These are phyloP conservation scores for Triticum urartu DNA, from an alignment of 176 grass and related monocot species.

Conservation along the genomic window DNA sequence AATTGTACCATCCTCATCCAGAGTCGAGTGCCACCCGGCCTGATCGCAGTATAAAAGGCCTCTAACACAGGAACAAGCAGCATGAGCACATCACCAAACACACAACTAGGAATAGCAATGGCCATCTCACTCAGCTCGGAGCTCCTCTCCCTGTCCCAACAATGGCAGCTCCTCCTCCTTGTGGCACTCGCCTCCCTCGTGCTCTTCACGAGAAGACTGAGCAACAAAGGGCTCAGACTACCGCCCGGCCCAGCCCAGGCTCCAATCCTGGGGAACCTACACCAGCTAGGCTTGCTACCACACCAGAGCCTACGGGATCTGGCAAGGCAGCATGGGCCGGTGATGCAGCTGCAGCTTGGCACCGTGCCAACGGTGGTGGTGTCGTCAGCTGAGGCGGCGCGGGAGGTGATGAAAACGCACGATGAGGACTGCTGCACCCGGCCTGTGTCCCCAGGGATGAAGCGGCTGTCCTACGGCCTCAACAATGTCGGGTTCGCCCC, in stretches of 20 bases:
- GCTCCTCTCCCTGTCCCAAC: neutral
- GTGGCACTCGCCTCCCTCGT: neutral
- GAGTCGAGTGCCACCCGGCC: too few relatives aligned
- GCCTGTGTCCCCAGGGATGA: neutral
- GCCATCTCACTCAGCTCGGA: neutral
- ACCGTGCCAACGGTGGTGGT: conserved; percentile 40
- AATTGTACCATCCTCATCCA: too few relatives aligned
- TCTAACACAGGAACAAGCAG: too few relatives aligned
- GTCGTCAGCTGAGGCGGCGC: conserved; percentile 41
- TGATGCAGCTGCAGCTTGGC: conserved; percentile 50
- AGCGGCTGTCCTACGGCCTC: conserved; percentile 1
- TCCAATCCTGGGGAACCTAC: conserved; percentile 43
- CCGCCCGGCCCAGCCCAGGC: conserved; percentile 39
- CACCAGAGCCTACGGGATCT: conserved; percentile 40
- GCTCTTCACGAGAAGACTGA: neutral
- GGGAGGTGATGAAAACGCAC: conserved; percentile 44
- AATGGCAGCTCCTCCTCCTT: neutral
- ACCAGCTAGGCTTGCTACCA: conserved; percentile 44
- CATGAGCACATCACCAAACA: too few relatives aligned
- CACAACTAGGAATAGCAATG: neutral
- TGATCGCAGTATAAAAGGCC: too few relatives aligned
- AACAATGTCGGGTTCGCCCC: conserved; percentile 39
- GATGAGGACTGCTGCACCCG: conserved; percentile 43
- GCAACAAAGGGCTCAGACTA: neutral
- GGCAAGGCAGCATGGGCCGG: conserved; percentile 26